Evolutionary conservation across 2,329 filamentous ascomycete species (phyloP).

Genomic region (Paramyrothecium sp.): DNA sequence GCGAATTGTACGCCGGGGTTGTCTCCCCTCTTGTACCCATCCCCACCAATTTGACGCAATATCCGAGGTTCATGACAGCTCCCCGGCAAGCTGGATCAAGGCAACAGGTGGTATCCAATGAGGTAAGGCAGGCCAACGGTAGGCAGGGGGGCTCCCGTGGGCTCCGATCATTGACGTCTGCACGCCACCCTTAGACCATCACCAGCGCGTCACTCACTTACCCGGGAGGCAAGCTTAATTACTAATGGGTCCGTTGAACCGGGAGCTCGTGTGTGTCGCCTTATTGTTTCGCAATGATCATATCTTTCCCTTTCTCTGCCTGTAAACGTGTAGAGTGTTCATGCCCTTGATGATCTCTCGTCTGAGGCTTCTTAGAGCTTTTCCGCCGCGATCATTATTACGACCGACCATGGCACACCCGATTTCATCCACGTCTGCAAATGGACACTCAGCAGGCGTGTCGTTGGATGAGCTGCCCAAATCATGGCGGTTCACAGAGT

Average conservation of each 20-base stretch:
- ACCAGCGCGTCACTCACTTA: not conserved
- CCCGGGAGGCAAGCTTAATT: not conserved
- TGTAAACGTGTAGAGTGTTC: not conserved
- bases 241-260: not conserved
- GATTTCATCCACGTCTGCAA: slow-evolving; percentile 13
- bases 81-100: too few relatives aligned
- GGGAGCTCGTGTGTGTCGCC: not conserved
- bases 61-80: too few relatives aligned
- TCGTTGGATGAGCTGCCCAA: slow-evolving; percentile 59
- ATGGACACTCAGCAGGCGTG: slow-evolving; percentile 25
- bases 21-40: too few relatives aligned
- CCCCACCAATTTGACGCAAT: too few relatives aligned
- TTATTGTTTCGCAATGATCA: not conserved
- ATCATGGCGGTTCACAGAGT: slow-evolving; percentile 63
- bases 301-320: not conserved
- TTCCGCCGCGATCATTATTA: slow-evolving; percentile 20
- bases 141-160: not conserved
- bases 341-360: slow-evolving; percentile 31
- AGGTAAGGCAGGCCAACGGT: not conserved
- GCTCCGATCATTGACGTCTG: not conserved
- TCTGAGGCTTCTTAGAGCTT: slow-evolving; percentile 26
- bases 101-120: not conserved
- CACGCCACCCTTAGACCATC: not conserved
- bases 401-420: slow-evolving; percentile 24
- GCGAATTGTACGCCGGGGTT: too few relatives aligned